Evolutionary conservation across 2,329 filamentous ascomycete species (phyloP).

Genomic region (Calycina marina): DNA sequence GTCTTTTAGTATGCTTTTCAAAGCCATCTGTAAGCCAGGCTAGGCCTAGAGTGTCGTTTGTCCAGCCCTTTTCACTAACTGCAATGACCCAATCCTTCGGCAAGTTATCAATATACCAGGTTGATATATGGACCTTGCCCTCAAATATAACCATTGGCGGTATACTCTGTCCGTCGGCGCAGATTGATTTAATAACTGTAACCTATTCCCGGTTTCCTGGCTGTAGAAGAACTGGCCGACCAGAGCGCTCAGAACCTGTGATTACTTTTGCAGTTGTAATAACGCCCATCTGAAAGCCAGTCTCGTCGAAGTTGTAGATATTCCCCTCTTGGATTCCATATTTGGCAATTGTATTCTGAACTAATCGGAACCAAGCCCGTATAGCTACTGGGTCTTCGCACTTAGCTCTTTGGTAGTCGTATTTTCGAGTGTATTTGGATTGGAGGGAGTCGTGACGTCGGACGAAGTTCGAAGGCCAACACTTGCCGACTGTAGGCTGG

Average conservation of each 20-base stretch:
- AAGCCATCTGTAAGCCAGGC: conserved; percentile 1
- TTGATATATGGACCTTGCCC: neutral
- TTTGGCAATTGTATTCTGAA: too few relatives aligned
- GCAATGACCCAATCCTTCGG: neutral
- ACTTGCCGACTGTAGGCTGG: too few relatives aligned
- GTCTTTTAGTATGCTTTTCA: conserved; percentile 1
- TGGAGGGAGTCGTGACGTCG: too few relatives aligned
- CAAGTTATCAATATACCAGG: neutral
- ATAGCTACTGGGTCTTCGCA: too few relatives aligned
- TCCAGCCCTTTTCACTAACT: conserved; percentile 3
- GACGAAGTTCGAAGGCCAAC: too few relatives aligned
- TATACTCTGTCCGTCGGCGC: neutral
- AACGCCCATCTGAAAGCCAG: too few relatives aligned
- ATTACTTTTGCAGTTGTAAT: neutral
- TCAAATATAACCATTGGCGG: neutral
- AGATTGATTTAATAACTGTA: neutral
- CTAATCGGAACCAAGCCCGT: too few relatives aligned
- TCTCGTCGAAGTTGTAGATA: too few relatives aligned
- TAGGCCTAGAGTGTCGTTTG: neutral
- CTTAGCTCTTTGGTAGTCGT: too few relatives aligned
- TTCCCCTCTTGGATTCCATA: too few relatives aligned
- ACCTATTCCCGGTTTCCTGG: too few relatives aligned
- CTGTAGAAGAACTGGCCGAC: neutral
- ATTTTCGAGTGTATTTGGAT: too few relatives aligned
- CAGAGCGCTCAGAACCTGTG: neutral